Base-by-base conservation (phyloP, 768 basidiomycete species). In the Phallus indusiatus region DNA sequence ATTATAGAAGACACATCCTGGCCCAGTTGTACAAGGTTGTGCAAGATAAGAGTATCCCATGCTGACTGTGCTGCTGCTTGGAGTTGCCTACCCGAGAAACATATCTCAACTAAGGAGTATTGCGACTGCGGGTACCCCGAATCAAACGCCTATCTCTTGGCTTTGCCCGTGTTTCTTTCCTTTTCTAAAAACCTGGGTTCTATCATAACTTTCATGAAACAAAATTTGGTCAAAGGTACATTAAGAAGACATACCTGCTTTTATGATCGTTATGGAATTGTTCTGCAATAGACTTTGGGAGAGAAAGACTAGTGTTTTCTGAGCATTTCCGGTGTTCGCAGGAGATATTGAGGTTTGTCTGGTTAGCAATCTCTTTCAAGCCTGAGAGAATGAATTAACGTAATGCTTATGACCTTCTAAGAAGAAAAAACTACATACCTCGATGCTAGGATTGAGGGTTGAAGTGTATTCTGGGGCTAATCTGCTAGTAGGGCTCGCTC, bases 311-410 rank as follows among this genome's bases (percentile, higher is more conserved):
- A 36, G 90, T 79, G 57, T 81, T 73, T 67, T 92, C 90, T 8
- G 93, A 78, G 90, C 94, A 67, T 87, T 90, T 62, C 94, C 80
- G 0, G 95, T 90, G 67, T 95, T 94, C 0, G 91, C 84, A 0
- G 91, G 90, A 5, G 90, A 87, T 47, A 94, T 88, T 60, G 84
- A 82, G n/a, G 76, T 71, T n/a, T n/a, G n/a, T n/a, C n/a, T n/a
- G n/a, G n/a, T n/a, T n/a, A 0, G 94, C 90, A 17, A 94, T 85
- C 62, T 94, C 93, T 64, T 94, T 93, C 0, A 93, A 89, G 6
- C 92, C 94, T 56, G 28, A 28, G 28, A 24, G 21, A 37, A 10
- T 47, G 51, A 12, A 48, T 47, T 37, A 21, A 51, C 28, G 33
- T 21, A 10, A 18, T 47, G 47, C 5, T 36, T 47, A 17, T 34